Conservation (phyloP, 129 eudicot species). For the Lonicera japonica region DNA sequence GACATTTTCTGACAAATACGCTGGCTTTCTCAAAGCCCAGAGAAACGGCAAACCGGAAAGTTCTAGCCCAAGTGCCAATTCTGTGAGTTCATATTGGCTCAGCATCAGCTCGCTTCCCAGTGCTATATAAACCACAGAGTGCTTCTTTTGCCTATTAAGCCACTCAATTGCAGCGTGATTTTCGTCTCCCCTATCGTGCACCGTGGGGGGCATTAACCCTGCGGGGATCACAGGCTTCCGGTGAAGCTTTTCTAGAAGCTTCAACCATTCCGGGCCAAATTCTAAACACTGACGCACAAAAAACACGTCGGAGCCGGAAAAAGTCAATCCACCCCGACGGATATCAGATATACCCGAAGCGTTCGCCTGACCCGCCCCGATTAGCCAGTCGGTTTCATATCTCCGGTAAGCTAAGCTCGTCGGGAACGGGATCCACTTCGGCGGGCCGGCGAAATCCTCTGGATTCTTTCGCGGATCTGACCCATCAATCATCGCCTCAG, state of each 20-base stretch:
- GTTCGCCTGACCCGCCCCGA: neutral
- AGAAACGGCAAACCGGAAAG: constrained; percentile 1
- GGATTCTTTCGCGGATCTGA: neutral
- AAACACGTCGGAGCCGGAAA: neutral
- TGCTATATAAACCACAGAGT: neutral
- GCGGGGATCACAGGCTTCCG: neutral
- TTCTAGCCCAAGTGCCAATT: constrained; percentile 6
- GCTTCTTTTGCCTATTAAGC: neutral
- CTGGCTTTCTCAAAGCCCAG: neutral
- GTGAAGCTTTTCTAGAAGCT: neutral
- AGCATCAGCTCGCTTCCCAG: neutral
- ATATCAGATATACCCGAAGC: neutral
- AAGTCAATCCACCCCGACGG: neutral
- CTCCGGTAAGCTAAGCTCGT: neutral
- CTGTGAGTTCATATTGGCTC: constrained; percentile 5
- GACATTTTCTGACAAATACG: too few species aligned
- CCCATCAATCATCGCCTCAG: neutral
- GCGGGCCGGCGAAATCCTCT: neutral
- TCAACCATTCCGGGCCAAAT: neutral
- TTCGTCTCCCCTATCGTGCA: neutral
- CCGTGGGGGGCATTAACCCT: neutral
- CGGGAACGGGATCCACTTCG: neutral
- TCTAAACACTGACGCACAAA: neutral
- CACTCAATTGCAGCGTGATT: neutral
- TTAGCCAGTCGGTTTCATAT: neutral